Conservation (phyloP, 768 basidiomycete genomes). For the Ramaria sp. region DNA sequence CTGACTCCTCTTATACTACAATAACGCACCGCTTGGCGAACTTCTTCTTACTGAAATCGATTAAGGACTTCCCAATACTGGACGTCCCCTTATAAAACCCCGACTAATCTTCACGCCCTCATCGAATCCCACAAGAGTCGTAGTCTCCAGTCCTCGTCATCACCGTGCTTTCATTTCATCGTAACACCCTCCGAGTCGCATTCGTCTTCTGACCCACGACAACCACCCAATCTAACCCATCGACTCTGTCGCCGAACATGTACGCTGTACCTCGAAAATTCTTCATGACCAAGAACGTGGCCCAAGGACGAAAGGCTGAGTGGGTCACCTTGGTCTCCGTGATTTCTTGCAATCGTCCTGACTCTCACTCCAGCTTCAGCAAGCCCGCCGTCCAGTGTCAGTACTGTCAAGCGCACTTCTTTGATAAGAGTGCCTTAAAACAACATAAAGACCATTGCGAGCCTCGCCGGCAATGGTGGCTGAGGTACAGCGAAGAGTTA, state of each 20-base stretch:
- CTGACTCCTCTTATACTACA: background rate
- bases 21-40: background rate
- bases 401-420: conserved; percentile 1
- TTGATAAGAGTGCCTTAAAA: background rate
- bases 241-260: background rate
- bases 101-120: too few species aligned
- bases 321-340: background rate
- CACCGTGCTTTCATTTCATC: background rate
- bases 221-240: background rate
- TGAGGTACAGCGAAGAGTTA: conserved; percentile 7
- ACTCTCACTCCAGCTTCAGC: background rate
- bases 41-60: background rate
- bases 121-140: too few species aligned
- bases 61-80: too few species aligned
- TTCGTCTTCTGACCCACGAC: background rate
- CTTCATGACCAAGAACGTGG: background rate
- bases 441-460: conserved; percentile 7
- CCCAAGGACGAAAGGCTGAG: background rate
- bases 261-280: background rate
- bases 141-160: too few species aligned
- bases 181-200: background rate
- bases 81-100: too few species aligned
- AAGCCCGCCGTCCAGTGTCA: conserved; percentile 4
- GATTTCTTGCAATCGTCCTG: background rate
- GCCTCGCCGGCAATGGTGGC: conserved; percentile 6